Conservation (phyloP, 2,329 filamentous ascomycete species). For the Diaporthe humulicola region DNA sequence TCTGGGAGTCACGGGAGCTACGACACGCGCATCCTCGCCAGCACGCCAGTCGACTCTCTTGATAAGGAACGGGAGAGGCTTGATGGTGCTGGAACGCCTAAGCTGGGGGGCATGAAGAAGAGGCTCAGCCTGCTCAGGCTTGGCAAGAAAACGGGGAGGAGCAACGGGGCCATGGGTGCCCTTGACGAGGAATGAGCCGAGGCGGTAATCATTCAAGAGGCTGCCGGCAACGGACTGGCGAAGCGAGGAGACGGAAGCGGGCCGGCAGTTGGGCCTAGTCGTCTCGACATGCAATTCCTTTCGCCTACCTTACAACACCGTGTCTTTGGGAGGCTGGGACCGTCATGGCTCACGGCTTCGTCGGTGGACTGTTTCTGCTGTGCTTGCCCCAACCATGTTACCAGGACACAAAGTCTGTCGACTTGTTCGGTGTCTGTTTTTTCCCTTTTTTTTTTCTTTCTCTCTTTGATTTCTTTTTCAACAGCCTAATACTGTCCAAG, state of each 20-base stretch:
- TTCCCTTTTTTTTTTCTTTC: neutral
- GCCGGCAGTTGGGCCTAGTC: neutral
- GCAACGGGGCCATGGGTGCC: conserved; percentile 64
- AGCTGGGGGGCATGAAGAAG: conserved; percentile 79
- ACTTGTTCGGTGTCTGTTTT: neutral
- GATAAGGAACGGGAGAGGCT: conserved; percentile 44
- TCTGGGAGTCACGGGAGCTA: conserved; percentile 46
- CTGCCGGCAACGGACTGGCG: neutral
- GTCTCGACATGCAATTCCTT: neutral
- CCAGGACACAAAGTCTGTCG: neutral
- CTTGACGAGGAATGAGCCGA: conserved; percentile 66
- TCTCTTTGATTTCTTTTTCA: neutral
- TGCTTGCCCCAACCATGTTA: neutral
- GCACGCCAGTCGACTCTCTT: conserved; percentile 36
- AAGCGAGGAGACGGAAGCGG: neutral
- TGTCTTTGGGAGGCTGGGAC: neutral
- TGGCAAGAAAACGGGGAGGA: conserved; percentile 76
- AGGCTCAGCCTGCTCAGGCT: conserved; percentile 83
- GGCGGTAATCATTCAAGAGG: neutral
- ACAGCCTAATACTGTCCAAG: neutral
- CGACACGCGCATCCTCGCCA: conserved; percentile 38
- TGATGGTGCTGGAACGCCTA: conserved; percentile 51
- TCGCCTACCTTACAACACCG: neutral
- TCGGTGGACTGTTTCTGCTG: neutral
- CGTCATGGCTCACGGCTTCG: neutral